A percentile compares a stretch with the other conserved stretches of the same genome.
Evolutionary conservation across 2,329 filamentous ascomycete species (phyloP).

Genomic region (Botrytis elliptica): DNA sequence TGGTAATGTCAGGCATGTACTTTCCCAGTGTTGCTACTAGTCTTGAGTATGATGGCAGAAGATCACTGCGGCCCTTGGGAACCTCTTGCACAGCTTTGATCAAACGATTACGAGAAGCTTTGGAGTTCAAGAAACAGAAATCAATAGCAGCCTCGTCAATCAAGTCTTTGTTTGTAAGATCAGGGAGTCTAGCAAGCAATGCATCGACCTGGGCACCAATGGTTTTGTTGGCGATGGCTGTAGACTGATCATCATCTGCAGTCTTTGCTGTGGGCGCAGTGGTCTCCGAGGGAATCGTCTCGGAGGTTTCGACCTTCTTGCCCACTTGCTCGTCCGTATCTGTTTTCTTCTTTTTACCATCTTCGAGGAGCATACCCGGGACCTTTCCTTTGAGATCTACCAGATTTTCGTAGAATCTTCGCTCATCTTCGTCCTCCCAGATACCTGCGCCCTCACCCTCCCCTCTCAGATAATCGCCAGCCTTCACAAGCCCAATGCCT

Average conservation of each 20-base stretch:
- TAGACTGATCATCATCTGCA: conserved; percentile 77
- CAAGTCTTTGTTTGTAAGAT: conserved; percentile 85
- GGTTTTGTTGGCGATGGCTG: conserved; percentile 94
- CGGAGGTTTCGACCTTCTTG: conserved; percentile 65
- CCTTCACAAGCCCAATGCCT: conserved; percentile 89
- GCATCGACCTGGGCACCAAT: conserved; percentile 96
- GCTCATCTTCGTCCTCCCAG: conserved; percentile 98
- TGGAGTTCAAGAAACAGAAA: conserved; percentile 98
- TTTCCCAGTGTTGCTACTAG: conserved; percentile 89
- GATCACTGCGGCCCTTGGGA: conserved; percentile 87
- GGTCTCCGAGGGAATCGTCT: conserved; percentile 44
- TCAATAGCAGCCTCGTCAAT: conserved; percentile 93
- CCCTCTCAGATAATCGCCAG: conserved; percentile 86
- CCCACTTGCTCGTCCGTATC: conserved; percentile 80
- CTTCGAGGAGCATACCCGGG: conserved; percentile 87
- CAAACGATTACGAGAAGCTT: conserved; percentile 91
- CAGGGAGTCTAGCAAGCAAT: conserved; percentile 80
- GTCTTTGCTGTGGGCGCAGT: conserved; percentile 48
- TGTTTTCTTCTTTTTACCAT: conserved; percentile 87
- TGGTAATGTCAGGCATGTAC: conserved; percentile 92
- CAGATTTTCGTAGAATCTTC: conserved; percentile 96
- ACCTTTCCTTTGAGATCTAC: conserved; percentile 95
- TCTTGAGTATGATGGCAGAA: conserved; percentile 88
- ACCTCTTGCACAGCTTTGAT: conserved; percentile 93
- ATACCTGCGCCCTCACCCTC: conserved; percentile 90